Evolutionary conservation across 805 yeast genomes (phyloP).

Genomic region (Nakazawaea wyomingensis): DNA sequence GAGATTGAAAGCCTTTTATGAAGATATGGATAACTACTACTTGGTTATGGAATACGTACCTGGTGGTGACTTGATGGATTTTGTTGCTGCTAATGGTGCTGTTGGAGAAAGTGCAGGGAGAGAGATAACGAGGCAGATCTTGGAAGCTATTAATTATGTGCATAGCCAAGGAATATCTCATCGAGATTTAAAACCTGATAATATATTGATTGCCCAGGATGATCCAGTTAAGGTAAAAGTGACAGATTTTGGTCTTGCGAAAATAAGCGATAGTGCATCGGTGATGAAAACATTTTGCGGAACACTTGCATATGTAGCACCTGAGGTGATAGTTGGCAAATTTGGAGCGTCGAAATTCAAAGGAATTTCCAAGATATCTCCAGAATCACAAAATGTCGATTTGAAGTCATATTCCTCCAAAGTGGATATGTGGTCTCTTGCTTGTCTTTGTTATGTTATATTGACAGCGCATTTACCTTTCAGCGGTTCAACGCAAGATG

Average conservation of each 20-base stretch:
- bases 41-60: slow-evolving; percentile 94
- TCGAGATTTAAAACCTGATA: slow-evolving; percentile 94
- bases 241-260: slow-evolving; percentile 95
- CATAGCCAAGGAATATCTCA: slow-evolving; percentile 92
- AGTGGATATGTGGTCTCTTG: slow-evolving; percentile 98
- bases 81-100: slow-evolving; percentile 86
- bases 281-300: slow-evolving; percentile 97
- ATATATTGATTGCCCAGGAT: slow-evolving; percentile 82
- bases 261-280: slow-evolving; percentile 76
- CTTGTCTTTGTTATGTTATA: slow-evolving; percentile 88
- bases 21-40: slow-evolving; percentile 75
- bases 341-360: slow-evolving; percentile 31
- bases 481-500: slow-evolving; percentile 87
- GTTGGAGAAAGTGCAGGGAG: slow-evolving; percentile 88
- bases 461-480: slow-evolving; percentile 93
- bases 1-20: slow-evolving; percentile 74
- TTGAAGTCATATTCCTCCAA: slow-evolving; percentile 59
- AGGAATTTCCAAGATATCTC: slow-evolving; percentile 12
- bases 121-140: slow-evolving; percentile 78
- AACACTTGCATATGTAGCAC: slow-evolving; percentile 94
- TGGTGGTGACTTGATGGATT: slow-evolving; percentile 98
- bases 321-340: slow-evolving; percentile 72
- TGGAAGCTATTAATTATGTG: slow-evolving; percentile 80
- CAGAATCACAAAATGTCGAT: slow-evolving; percentile 15
- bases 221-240: slow-evolving; percentile 90